Evolutionary conservation across 75 land plant genomes (phyloP).

Genomic region (Adiantum capillusveneris): DNA sequence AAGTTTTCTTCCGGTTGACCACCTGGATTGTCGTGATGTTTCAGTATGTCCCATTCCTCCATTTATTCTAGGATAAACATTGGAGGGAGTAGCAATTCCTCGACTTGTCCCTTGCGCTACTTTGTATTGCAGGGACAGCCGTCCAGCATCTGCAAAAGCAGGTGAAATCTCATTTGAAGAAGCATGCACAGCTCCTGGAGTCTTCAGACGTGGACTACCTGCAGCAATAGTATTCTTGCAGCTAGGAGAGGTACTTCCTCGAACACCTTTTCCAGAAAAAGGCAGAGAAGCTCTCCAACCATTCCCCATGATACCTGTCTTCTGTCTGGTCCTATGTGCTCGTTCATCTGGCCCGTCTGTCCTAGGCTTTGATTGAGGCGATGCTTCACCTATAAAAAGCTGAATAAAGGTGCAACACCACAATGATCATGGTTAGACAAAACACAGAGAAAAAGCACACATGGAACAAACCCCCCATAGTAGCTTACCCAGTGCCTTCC

Average conservation of each 20-base stretch:
- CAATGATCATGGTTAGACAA: too few relatives aligned
- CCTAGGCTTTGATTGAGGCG: not conserved
- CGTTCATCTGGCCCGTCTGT: not conserved
- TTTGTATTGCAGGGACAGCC: not conserved
- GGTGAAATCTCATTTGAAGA: conserved; percentile 1
- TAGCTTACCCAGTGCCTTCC: conserved; percentile 10
- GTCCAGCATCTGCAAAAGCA: conserved; percentile 3
- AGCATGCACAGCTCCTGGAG: conserved; percentile 5
- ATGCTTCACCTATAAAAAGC: not conserved
- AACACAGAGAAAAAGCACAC: too few relatives aligned
- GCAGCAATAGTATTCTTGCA: not conserved
- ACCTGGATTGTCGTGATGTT: conserved; percentile 4
- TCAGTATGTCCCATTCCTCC: too few relatives aligned
- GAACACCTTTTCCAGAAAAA: conserved; percentile 15
- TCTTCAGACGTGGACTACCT: not conserved
- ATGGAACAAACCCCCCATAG: too few relatives aligned
- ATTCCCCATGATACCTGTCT: not conserved
- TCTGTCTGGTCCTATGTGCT: not conserved
- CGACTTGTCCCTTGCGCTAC: not conserved
- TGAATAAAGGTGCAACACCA: too few relatives aligned
- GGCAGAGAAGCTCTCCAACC: conserved; percentile 58
- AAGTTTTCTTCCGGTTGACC: not conserved
- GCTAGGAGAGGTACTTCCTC: not conserved
- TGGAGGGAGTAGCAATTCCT: conserved; percentile 1
- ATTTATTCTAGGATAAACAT: not conserved